Evolutionary conservation across 345 rosid species (phyloP), one percentile per base, ranked within the genome.

Genomic region (Trapa bicornis): DNA sequence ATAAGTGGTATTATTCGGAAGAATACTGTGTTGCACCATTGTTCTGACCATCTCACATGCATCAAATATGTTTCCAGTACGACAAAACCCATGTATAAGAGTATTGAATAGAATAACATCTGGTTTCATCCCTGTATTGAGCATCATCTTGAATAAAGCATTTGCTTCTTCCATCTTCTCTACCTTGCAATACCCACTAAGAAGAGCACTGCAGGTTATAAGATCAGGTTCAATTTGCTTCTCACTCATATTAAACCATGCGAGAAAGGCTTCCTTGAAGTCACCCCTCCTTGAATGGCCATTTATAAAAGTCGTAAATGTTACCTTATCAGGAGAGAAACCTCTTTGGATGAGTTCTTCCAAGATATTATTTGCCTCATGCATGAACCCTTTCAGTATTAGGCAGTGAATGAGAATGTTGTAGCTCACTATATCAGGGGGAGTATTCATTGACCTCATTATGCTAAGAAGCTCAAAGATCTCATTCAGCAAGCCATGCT

Each of bases 221-320:
- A 80, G 78, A 73, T 84, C 84, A 61, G 85, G 88, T 64, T 81
- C 12, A 62, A 80, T 73, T 58, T 72, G 65, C 54, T 60, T 72
- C 56, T 81, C 81, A 67, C 76, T 69, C 85, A 84, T 84, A 69
- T 80, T 76, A 61, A 70, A 76, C 85, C 82, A 84, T 60, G 78
- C 54, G 37, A 79, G 72, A 76, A 80, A 78, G 22, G 82, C 84
- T 75, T 84, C 88, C 78, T 80, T 76, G 75, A 80, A 81, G 64
- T 69, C 70, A 17, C 75, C 81, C 35, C 48, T 73, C 66, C 72
- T 76, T 5, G 81, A 81, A 13, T 77, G 68, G 72, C 85, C 88
- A 75, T 72, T 75, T 65, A 84, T 84, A 68, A 84, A 71, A 76
- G 77, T 75, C 17, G 85, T 81, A 71, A 79, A 80, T 68, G 88